Conservation (phyloP, 1,284 basidiomycete species). For the Leccinum colubrinum region DNA sequence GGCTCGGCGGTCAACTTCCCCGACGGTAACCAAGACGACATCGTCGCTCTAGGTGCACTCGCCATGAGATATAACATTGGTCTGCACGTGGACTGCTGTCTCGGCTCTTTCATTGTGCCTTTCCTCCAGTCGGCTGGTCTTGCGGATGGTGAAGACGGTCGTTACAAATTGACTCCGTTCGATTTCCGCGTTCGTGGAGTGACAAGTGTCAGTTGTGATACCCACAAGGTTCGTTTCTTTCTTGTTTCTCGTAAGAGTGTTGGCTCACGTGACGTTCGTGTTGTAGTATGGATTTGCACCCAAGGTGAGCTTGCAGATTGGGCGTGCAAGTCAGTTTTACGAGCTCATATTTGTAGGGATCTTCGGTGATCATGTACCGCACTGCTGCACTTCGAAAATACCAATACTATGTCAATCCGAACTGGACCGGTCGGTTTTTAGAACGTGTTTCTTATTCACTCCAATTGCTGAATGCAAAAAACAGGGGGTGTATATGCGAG, state of each 20-base stretch:
- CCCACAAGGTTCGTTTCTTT: conserved; percentile 68
- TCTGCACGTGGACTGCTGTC: conserved; percentile 92
- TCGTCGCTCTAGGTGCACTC: conserved; percentile 75
- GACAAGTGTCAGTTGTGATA: conserved; percentile 90
- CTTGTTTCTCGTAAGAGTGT: background rate
- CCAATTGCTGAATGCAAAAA: background rate
- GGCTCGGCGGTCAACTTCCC: conserved; percentile 93
- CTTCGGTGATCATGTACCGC: conserved; percentile 94
- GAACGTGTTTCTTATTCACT: background rate
- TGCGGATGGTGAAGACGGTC: conserved; percentile 48
- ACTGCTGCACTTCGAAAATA: conserved; percentile 68
- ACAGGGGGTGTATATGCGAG: conserved; percentile 78
- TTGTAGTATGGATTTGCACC: conserved; percentile 77
- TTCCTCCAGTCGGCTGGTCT: conserved; percentile 71
- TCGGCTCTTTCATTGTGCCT: conserved; percentile 90
- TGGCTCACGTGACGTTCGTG: conserved; percentile 7
- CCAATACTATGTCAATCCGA: conserved; percentile 84
- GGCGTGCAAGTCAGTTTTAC: background rate
- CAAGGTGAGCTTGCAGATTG: conserved; percentile 49
- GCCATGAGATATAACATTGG: conserved; percentile 80
- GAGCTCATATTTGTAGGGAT: conserved; percentile 52
- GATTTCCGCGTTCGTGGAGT: conserved; percentile 92
- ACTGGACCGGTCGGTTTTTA: conserved; percentile 60
- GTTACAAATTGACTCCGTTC: conserved; percentile 60
- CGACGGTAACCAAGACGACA: conserved; percentile 89